These are phyloP conservation scores for Stereum hirsutum DNA, from an alignment of 1,284 basidiomycete species.

Conservation along the genomic window DNA sequence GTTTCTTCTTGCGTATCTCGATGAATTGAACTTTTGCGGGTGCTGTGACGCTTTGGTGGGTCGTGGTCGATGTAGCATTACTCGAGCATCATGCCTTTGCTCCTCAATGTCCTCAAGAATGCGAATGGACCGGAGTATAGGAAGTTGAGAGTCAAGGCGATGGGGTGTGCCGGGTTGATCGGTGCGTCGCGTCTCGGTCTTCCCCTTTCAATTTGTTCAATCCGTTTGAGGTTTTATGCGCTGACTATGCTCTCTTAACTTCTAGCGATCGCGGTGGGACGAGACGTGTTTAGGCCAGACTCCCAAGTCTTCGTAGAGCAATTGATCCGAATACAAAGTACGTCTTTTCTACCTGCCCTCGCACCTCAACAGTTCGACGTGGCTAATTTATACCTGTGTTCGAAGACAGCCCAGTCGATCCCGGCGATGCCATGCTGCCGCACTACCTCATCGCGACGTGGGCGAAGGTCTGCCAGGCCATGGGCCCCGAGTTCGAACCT, in stretches of 20 bases:
- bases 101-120: conserved; percentile 62
- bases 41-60: too few relatives aligned
- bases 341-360: conserved; percentile 17
- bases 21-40: not conserved
- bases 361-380: too few relatives aligned
- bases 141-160: conserved; percentile 67
- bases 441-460: conserved; percentile 73
- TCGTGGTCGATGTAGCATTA: too few relatives aligned
- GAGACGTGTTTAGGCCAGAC: conserved; percentile 69
- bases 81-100: conserved; percentile 64
- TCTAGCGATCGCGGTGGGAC: conserved; percentile 73
- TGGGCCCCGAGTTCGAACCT: conserved; percentile 75
- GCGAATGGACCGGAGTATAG: conserved; percentile 58
- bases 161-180: conserved; percentile 80
- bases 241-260: not conserved
- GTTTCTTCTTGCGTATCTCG: too few relatives aligned
- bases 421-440: conserved; percentile 52
- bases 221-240: too few relatives aligned
- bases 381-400: too few relatives aligned
- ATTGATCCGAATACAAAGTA: conserved; percentile 71
- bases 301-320: conserved; percentile 63
- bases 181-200: too few relatives aligned
- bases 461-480: conserved; percentile 76
- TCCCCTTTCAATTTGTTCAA: too few relatives aligned
- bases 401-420: conserved; percentile 56